Base-by-base conservation (phyloP, 2,329 filamentous ascomycete genomes). In the Lachnellula suecica region DNA sequence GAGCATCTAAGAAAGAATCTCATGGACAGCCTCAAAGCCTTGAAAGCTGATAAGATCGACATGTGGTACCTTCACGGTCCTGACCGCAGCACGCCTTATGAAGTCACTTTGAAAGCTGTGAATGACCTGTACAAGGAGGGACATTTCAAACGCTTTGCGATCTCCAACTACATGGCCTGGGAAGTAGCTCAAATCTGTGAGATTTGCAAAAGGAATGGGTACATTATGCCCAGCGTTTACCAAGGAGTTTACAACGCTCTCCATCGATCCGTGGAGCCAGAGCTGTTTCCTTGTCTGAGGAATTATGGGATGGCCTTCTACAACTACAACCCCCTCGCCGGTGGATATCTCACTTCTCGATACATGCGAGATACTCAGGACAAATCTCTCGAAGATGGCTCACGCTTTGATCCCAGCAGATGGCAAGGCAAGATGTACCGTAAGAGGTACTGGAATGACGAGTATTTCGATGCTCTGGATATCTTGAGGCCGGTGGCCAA, bases 401-500 rank as follows among this genome's bases (percentile, higher is more conserved):
- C 56, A 0, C 37, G 63, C 17, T 65, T 64, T 17, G 62, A 65
- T 52, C 56, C 82, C 75, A 3, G 63, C 64, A 0, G 74, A 77
- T 51, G 78, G 78, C 29, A 63, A 46, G 83, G 83, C 4, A 47
- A 56, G 23, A 70, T 74, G 59, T 82, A 84, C 61, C 75, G 80
- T 13, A 66, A 69, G 2, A 72, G 81, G 4, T 87, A 87, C 66
- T 86, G 84, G 72, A 81, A 80, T 56, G 79, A 84, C 57, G 71
- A 74, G 0, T 83, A 79, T 2, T 86, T 86, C 61, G 76, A 85
- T 49, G 88, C 89, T 1, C 73, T 94, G 42, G 74, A 79, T 53
- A 70, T 87, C 44, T 79, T 94, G 56, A 86, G 91, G 71, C 73
- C 77, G 2, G 87, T 84, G 1, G 80, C 83, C 1, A 73, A 84